Evolutionary conservation across 108 stramenopile species (phyloP).

Genomic region (Conticribra weissflogii): DNA sequence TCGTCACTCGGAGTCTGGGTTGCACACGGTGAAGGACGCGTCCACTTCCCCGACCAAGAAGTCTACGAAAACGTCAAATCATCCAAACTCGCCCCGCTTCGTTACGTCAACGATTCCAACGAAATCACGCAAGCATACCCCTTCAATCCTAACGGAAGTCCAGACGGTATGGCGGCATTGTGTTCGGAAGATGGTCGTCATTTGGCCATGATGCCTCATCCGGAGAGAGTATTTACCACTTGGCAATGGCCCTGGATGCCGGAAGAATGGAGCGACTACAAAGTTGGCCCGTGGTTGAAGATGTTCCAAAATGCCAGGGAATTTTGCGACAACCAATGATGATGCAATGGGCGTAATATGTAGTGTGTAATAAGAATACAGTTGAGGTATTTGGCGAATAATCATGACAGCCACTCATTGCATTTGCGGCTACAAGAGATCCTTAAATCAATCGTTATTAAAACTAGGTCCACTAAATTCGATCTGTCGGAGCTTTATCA

Average conservation of each 20-base stretch:
- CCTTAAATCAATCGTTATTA: too few relatives aligned
- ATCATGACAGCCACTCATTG: not conserved
- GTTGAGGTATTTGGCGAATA: not conserved
- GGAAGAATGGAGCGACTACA: conserved; percentile 80
- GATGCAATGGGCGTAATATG: not conserved
- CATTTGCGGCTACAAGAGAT: not conserved
- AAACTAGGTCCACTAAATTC: too few relatives aligned
- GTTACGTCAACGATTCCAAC: conserved; percentile 95
- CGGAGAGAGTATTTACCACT: conserved; percentile 94
- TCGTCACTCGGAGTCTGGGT: conserved; percentile 98
- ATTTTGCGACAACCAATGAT: conserved; percentile 81
- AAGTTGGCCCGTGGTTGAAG: conserved; percentile 95
- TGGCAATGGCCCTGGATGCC: conserved; percentile 99
- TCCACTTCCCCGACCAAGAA: conserved; percentile 92
- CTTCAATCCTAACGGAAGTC: conserved; percentile 99
- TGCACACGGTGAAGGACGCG: conserved; percentile 98
- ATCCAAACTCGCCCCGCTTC: conserved; percentile 86
- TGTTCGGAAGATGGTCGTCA: conserved; percentile 98
- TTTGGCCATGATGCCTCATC: conserved; percentile 99
- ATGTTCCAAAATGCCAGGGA: conserved; percentile 99
- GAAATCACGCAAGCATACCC: conserved; percentile 95
- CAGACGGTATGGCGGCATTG: conserved; percentile 97
- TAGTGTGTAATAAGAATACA: not conserved
- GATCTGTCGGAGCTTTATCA: too few relatives aligned
- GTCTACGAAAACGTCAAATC: conserved; percentile 70